These are phyloP conservation scores for Penicillium brasilianum DNA, from an alignment of 2,329 filamentous ascomycete genomes.

Conservation along the genomic window DNA sequence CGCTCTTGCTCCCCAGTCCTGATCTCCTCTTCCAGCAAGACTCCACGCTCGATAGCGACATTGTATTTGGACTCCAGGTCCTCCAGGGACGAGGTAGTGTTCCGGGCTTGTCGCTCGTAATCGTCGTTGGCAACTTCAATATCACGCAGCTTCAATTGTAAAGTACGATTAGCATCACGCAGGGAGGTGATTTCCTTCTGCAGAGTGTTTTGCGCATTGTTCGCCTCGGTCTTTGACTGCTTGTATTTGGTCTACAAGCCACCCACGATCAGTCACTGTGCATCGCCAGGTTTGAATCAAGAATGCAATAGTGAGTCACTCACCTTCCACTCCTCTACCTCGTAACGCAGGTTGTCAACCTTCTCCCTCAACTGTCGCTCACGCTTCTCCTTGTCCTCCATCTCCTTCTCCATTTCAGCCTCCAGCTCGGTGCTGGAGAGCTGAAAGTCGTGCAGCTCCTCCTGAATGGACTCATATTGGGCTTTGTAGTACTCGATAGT, in stretches of 20 bases:
- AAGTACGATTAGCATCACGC: slow-evolving; percentile 78
- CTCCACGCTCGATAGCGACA: slow-evolving; percentile 84
- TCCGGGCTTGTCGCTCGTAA: slow-evolving; percentile 92
- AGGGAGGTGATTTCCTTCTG: slow-evolving; percentile 96
- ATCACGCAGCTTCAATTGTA: slow-evolving; percentile 85
- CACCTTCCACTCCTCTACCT: slow-evolving; percentile 99
- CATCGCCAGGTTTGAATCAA: neutral
- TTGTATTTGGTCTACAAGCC: slow-evolving; percentile 82
- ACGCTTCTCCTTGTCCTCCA: slow-evolving; percentile 92
- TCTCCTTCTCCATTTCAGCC: slow-evolving; percentile 91
- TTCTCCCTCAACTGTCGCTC: slow-evolving; percentile 86
- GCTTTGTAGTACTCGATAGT: slow-evolving; percentile 92
- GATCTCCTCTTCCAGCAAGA: slow-evolving; percentile 95
- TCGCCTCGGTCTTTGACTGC: slow-evolving; percentile 88
- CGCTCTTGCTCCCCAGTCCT: slow-evolving; percentile 89
- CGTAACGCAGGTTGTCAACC: slow-evolving; percentile 80
- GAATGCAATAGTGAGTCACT: slow-evolving; percentile 20
- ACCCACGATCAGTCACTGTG: slow-evolving; percentile 14
- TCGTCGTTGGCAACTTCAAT: slow-evolving; percentile 99
- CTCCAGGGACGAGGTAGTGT: slow-evolving; percentile 93
- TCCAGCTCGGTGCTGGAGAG: slow-evolving; percentile 93
- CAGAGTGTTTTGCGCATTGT: slow-evolving; percentile 78
- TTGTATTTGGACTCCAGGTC: slow-evolving; percentile 98
- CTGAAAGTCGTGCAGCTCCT: slow-evolving; percentile 91
- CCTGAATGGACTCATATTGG: slow-evolving; percentile 91